A percentile compares a stretch with the other conserved stretches of the same genome.
phyloP scores from a whole-genome alignment of 176 grass and related monocot species.

The Musa itinerans region DNA sequence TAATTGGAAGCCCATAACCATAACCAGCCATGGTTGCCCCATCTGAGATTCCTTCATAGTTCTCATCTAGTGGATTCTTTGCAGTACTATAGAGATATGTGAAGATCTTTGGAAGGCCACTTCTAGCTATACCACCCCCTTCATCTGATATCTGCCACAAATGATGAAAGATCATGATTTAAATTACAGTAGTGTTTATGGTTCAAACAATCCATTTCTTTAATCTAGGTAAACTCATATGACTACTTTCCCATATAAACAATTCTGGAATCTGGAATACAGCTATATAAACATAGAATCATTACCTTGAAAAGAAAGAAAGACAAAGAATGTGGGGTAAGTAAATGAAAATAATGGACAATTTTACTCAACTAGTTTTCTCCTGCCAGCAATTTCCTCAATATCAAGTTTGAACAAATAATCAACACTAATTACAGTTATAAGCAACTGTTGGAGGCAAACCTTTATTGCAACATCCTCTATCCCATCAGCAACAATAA shows the following conservation, averaged over 20 bases:
- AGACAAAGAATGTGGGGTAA: too few relatives aligned
- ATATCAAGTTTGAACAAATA: background rate
- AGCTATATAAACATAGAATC: constrained; percentile 7
- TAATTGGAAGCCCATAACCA: constrained; percentile 82
- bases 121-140: constrained; percentile 94
- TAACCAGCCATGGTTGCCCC: constrained; percentile 88
- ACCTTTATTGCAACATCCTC: constrained; percentile 99
- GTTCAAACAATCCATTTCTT: background rate
- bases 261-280: background rate
- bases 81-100: constrained; percentile 97
- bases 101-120: constrained; percentile 85
- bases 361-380: background rate
- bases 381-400: background rate
- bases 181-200: background rate
- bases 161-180: background rate
- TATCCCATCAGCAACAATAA: constrained; percentile 87
- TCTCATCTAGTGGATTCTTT: constrained; percentile 64
- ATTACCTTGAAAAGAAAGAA: background rate
- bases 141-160: constrained; percentile 78
- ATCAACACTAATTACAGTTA: background rate
- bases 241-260: background rate
- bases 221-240: background rate
- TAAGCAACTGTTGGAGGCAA: constrained; percentile 12
- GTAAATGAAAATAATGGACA: background rate
- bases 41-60: constrained; percentile 44